These are phyloP conservation scores for Diaporthe caulivora DNA, from an alignment of 2,329 filamentous ascomycete species.

Conservation along the genomic window DNA sequence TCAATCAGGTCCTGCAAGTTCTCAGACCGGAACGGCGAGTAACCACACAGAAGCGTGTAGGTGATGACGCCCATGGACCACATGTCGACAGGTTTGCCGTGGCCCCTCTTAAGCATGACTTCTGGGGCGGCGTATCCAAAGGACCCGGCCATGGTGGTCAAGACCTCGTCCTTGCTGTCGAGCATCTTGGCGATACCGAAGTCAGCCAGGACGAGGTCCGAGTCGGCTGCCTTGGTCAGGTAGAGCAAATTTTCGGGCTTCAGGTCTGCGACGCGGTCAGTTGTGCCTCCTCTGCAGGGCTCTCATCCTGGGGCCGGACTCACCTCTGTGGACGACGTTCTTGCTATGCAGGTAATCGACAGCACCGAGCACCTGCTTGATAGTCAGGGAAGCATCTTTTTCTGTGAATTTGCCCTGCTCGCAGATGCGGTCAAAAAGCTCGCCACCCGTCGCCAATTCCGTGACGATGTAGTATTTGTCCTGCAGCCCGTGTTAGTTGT, in stretches of 20 bases:
- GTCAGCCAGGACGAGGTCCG: constrained; percentile 92
- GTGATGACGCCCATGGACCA: constrained; percentile 99
- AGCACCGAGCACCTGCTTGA: constrained; percentile 91
- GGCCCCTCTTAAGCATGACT: constrained; percentile 97
- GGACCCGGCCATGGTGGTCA: constrained; percentile 98
- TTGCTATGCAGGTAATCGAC: constrained; percentile 95
- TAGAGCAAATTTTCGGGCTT: constrained; percentile 99
- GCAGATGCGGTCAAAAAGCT: constrained; percentile 98
- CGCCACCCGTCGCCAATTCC: constrained; percentile 93
- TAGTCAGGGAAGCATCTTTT: constrained; percentile 96
- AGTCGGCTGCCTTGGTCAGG: constrained; percentile 80
- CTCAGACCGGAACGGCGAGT: constrained; percentile 97
- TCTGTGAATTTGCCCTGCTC: constrained; percentile 98
- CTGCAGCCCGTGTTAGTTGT: constrained; percentile 58
- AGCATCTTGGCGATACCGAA: constrained; percentile 99
- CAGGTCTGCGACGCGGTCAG: constrained; percentile 72
- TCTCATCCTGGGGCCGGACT: not conserved
- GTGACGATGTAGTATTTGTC: constrained; percentile 99
- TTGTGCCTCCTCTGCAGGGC: not conserved
- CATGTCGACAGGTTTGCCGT: constrained; percentile 99
- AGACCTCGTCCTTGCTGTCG: constrained; percentile 87
- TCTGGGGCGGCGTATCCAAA: constrained; percentile 98
- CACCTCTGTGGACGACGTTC: constrained; percentile 97
- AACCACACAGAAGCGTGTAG: constrained; percentile 97
- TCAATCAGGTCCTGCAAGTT: constrained; percentile 93